phyloP scores from a whole-genome alignment of 441 rosid species.

The Erodium trifolium region DNA sequence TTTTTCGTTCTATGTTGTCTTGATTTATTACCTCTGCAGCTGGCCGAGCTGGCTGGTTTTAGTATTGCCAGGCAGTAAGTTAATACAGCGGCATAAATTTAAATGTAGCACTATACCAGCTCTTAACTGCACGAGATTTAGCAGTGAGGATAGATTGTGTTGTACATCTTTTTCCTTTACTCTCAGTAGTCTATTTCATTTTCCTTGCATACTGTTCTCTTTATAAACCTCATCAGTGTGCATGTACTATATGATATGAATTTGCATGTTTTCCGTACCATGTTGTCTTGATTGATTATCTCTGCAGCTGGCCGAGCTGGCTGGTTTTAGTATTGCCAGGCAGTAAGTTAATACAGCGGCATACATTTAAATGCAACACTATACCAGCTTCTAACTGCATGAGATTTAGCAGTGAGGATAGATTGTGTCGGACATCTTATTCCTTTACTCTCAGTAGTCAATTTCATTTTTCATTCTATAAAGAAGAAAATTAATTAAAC shows the following conservation, averaged over 20 bases:
- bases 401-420: slow-evolving; percentile 6
- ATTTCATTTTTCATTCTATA: not conserved
- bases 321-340: slow-evolving; percentile 2
- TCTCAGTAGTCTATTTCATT: too few species aligned
- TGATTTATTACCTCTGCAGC: not conserved
- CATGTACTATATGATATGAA: not conserved
- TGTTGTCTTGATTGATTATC: not conserved
- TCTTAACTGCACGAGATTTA: not conserved
- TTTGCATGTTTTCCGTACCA: not conserved
- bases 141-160: slow-evolving; percentile 5
- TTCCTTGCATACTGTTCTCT: too few species aligned
- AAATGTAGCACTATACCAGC: not conserved
- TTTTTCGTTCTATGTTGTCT: too few species aligned
- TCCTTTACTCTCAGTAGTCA: not conserved
- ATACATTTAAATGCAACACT: not conserved
- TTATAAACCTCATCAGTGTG: too few species aligned
- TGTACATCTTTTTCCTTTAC: not conserved
- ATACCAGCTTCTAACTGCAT: not conserved
- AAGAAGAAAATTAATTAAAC: too few species aligned
- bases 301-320: slow-evolving; percentile 9
- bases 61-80: slow-evolving; percentile 5
- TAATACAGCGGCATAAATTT: not conserved
- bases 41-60: slow-evolving; percentile 6
- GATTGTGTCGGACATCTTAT: not conserved
- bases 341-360: not conserved